Evolutionary conservation across 371 early-diverging fungal species (phyloP), one percentile per base, ranked within the genome.

Genomic region (Mucor irregularis): DNA sequence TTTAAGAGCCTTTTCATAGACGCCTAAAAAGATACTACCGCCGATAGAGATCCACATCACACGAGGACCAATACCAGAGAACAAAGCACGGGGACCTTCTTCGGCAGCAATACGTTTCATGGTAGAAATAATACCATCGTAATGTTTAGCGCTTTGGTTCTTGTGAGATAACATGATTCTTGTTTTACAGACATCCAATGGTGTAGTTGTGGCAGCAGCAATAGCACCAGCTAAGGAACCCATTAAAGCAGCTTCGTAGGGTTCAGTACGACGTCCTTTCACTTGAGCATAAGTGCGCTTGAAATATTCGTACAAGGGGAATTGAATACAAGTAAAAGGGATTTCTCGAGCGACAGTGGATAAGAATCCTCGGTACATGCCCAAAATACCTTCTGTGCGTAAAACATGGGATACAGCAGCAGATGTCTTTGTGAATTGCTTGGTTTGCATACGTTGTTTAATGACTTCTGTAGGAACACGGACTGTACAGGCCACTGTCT

Each of bases 381-480:
- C 98, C 47, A 80, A 64, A 11, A 93, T 44, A 5, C 96, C 96
- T 45, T 94, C 92, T 16, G 76, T 69, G 1, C 74, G 66, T 48
- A 84, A 53, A 3, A 90, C 88, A 37, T 82, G 66, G n/a, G 71
- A 73, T 10, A 88, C 67, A 14, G 91, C 91, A 7, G 62, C 72
- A 1, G 74, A 68, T 11, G 89, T 83, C 34, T 85, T 69, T 2
- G 48, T 45, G 70, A 90, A 92, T 61, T 90, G 93, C 39, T 88
- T 88, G 31, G 94, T 87, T 69, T 98, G 98, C 91, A 96, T 86
- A 46, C 97, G 82, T 65, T 95, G 95, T 66, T 98, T 98, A 56
- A 95, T 85, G 29, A 96, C 92, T 68, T 98, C 98, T 5, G 95
- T 95, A 3, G 98, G 98, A 4, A 97, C 97, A 4, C 98, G 85